Conservation (phyloP, 345 rosid genomes). For the Citrus australasica region DNA sequence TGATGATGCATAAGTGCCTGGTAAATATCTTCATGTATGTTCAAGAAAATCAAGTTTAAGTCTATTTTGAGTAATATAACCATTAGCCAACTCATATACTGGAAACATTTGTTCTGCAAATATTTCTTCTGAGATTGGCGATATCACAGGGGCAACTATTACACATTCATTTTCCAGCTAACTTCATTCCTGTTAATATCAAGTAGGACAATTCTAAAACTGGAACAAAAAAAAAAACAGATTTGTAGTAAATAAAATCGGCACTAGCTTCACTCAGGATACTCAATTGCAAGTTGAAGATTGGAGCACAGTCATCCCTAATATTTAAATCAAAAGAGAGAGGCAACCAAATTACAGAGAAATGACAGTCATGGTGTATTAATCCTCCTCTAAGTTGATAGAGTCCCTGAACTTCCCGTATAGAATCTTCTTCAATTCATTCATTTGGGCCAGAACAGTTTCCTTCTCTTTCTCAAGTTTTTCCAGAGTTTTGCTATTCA, state of each 20-base stretch:
- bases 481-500: conserved; percentile 54
- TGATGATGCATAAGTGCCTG: too few species aligned
- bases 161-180: not conserved
- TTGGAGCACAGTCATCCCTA: not conserved
- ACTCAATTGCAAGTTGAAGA: not conserved
- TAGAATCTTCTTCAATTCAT: conserved; percentile 74
- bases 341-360: not conserved
- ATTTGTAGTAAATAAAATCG: not conserved
- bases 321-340: not conserved
- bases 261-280: not conserved
- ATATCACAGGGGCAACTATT: not conserved
- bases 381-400: conserved; percentile 94
- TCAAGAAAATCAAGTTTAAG: too few species aligned
- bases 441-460: conserved; percentile 58
- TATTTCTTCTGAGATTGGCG: not conserved
- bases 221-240: not conserved
- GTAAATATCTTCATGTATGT: too few species aligned
- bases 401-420: conserved; percentile 89
- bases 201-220: not conserved
- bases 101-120: too few species aligned
- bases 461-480: conserved; percentile 76
- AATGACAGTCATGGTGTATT: not conserved
- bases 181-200: not conserved
- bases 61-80: too few species aligned
- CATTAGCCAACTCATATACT: too few species aligned